Base-by-base conservation (phyloP, 192 early-diverging fungal genomes). In the Backusella westeae region DNA sequence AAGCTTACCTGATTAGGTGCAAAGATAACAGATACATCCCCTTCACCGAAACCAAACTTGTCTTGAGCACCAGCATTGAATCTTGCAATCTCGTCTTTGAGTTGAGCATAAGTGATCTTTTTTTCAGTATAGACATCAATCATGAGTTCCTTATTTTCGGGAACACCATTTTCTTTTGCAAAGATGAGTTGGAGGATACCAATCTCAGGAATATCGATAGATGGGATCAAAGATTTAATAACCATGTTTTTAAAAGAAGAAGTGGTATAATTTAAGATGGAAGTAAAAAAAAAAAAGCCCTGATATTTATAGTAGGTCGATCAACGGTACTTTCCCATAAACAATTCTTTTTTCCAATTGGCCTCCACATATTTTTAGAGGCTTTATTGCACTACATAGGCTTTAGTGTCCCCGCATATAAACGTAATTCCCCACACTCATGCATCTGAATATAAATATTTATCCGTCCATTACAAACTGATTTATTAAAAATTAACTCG, bases 21-120 rank as follows among this genome's bases (percentile, higher is more conserved):
- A 66, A 71, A 82, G 12, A 93, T 77, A 26, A 86, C 91, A 32
- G 94, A 76, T 5, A 92, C 88, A 67, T 95, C 90, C 35, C 91
- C 90, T 35, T 85, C 87, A 35, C 88, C 84, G 69, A 96, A 85
- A 6, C 84, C 84, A 15, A 90, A 74, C 6, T 59, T 85, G 72
- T 82, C 79, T 77, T 67, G 76, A 71, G 87, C 82, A 66, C 89
- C 90, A 75, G 75, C 80, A 49, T 85, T 82, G 32, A 92, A 85
- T 9, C 79, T 70, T 71, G 83, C 80, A 44, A 89, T 83, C 21
- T 84, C 65, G 34, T 74, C 42, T 38, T 79, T 74, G 46, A 90
- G 66, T 76, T 88, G 78, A 12, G 77, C 82, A 78, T 82, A 89
- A 4, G 91, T 86, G 52, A 90, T 34, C 5, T 52, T 72, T 32